Conservation (phyloP, 495 filamentous ascomycete genomes). For the Neurospora terricola region DNA sequence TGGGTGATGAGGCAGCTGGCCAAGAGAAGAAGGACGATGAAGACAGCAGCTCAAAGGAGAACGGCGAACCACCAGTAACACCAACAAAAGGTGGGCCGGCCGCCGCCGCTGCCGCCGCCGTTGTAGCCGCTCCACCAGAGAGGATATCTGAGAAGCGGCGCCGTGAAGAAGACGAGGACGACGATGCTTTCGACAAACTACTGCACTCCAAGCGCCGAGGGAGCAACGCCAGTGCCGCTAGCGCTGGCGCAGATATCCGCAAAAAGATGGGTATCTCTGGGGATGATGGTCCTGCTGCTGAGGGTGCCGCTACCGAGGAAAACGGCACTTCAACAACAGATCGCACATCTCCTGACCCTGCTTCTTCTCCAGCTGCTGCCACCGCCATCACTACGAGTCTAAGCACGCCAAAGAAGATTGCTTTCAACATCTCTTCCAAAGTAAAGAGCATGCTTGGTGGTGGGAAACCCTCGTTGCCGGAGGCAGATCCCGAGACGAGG, state of each 20-base stretch:
- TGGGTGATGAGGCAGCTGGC: conserved; percentile 32
- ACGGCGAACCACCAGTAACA: conserved; percentile 6
- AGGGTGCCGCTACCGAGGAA: not conserved
- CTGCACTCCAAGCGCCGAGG: conserved; percentile 59
- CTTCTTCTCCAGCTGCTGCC: no score
- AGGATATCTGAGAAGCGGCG: conserved; percentile 76
- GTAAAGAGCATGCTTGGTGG: conserved; percentile 15
- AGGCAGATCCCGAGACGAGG: not conserved
- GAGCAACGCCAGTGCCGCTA: conserved; percentile 22
- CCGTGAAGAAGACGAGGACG: conserved; percentile 76
- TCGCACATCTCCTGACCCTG: no score
- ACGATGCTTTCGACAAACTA: conserved; percentile 72
- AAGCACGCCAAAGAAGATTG: conserved; percentile 29
- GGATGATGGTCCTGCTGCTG: conserved; percentile 13
- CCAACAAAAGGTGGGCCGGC: conserved; percentile 14
- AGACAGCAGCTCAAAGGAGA: conserved; percentile 9
- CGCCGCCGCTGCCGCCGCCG: conserved; percentile 22
- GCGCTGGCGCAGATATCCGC: conserved; percentile 1
- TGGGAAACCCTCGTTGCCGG: not conserved
- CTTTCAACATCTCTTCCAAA: conserved; percentile 33
- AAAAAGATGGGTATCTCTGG: conserved; percentile 18
- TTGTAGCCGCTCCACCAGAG: conserved; percentile 48
- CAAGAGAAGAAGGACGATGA: conserved; percentile 5
- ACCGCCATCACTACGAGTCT: no score
- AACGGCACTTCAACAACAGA: conserved; percentile 12